Evolutionary conservation across 768 basidiomycete species (phyloP).

Genomic region (Rhizopogon vesiculosus): DNA sequence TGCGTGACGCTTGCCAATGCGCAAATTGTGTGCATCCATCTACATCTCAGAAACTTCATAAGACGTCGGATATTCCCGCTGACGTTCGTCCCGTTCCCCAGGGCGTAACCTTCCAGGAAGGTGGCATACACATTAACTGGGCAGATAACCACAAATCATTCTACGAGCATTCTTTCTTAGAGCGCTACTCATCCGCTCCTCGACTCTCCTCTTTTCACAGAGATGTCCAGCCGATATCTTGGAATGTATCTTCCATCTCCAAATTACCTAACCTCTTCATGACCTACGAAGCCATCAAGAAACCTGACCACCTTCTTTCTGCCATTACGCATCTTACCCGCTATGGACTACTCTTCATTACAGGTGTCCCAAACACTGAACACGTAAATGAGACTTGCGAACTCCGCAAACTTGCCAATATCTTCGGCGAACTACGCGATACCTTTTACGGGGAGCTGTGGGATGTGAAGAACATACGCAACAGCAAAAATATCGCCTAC

Average conservation of each 20-base stretch:
- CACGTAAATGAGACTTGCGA: constrained; percentile 63
- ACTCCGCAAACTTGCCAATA: constrained; percentile 55
- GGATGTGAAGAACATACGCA: constrained; percentile 74
- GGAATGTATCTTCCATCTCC: constrained; percentile 40
- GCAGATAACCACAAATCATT: constrained; percentile 54
- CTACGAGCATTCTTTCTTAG: constrained; percentile 45
- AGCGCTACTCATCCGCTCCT: constrained; percentile 37
- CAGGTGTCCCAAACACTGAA: constrained; percentile 58
- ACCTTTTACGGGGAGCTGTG: constrained; percentile 91
- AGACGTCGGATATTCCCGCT: constrained; percentile 58
- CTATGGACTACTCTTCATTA: constrained; percentile 72
- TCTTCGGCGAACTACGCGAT: constrained; percentile 70
- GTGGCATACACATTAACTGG: constrained; percentile 54
- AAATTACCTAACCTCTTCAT: constrained; percentile 44
- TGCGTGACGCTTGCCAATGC: constrained; percentile 83
- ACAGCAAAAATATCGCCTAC: constrained; percentile 91
- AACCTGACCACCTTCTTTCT: constrained; percentile 40
- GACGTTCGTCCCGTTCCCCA: constrained; percentile 40
- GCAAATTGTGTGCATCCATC: constrained; percentile 69
- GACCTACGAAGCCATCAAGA: constrained; percentile 46
- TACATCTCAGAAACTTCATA: constrained; percentile 72
- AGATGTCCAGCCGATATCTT: constrained; percentile 35
- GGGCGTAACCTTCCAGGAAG: constrained; percentile 36
- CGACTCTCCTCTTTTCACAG: constrained; percentile 39
- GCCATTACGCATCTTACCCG: constrained; percentile 67